Conservation (phyloP, 345 rosid species). For the Corchorus olitorius region DNA sequence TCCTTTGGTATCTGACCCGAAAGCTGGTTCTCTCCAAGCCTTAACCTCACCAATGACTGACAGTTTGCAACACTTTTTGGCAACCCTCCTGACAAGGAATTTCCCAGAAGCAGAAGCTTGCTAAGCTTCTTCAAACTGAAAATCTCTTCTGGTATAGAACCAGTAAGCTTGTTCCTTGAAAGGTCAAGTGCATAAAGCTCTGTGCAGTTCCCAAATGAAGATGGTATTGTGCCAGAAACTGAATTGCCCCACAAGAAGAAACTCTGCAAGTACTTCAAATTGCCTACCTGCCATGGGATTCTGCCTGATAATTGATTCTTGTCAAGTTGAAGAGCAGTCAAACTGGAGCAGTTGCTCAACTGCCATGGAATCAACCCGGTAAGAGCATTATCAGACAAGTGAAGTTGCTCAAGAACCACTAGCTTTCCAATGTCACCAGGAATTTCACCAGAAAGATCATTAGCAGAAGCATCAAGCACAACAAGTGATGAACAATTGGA, state of each 20-base stretch:
- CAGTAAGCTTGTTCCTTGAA: conserved; percentile 86
- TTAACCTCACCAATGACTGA: conserved; percentile 78
- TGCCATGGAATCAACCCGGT: conserved; percentile 75
- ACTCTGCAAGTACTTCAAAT: conserved; percentile 71
- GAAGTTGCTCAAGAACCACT: conserved; percentile 80
- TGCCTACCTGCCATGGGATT: conserved; percentile 76
- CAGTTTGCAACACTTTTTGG: conserved; percentile 67
- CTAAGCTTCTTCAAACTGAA: conserved; percentile 81
- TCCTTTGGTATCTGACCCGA: conserved; percentile 84
- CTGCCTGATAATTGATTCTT: conserved; percentile 82
- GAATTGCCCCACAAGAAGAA: conserved; percentile 94
- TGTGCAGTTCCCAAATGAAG: conserved; percentile 84
- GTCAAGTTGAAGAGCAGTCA: conserved; percentile 89
- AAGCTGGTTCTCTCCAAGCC: conserved; percentile 93
- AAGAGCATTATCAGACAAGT: conserved; percentile 82
- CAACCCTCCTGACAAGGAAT: conserved; percentile 72
- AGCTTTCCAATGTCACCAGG: conserved; percentile 86
- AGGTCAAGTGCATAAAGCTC: conserved; percentile 80
- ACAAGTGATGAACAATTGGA: conserved; percentile 93
- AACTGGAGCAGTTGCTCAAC: conserved; percentile 81
- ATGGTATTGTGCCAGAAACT: conserved; percentile 78
- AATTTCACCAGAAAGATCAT: conserved; percentile 72
- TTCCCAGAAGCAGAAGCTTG: conserved; percentile 94
- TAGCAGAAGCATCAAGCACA: conserved; percentile 89
- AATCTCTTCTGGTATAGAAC: conserved; percentile 81